Base-by-base conservation (phyloP, 2,329 filamentous ascomycete species). In the Aureobasidium namibiae region DNA sequence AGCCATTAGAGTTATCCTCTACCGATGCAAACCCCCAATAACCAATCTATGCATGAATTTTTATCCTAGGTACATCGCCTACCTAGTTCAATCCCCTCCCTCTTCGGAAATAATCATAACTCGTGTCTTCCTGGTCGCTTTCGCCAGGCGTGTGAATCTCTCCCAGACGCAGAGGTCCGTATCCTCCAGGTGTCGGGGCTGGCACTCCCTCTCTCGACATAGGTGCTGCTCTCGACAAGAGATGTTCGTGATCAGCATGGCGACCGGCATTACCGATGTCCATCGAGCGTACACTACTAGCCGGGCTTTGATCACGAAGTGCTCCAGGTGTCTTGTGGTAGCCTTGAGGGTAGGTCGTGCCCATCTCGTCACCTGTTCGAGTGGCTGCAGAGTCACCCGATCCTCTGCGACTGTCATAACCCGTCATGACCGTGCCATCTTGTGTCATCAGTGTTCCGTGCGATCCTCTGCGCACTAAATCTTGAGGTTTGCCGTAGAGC, bases 381-480 rank as follows among this genome's bases (percentile, higher is more conserved):
- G 71, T 72, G 1, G 66, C 53, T 9, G 69, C 66, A 0, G 67
- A 70, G 48, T 70, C 69, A 10, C 23, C 29, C 9, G 54, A 57
- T 2, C 54, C 54, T 29, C 54, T 57, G 21, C 67, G 62, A 18
- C 67, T 69, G 26, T 64, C 62, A 53, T 65, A 67, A 16, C 66
- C 64, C 42, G 62, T 65, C 34, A 65, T 62, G 10, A 42, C 46
- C 18, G 57, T 52, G 31, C 60, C 60, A 6, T 63, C 53, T 58
- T 68, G 48, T 3, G 67, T 68, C 16, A 68, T 70, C 48, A 67
- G 67, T 49, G 78, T 72, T 29, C 80, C 82, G 13, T 78, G 77
- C 0, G 86, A 85, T 0, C 86, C 88, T 18, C 79, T 82, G 1
- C 86, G 79, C 16, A 80, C 72, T 2, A 85, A 74, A 62, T 88